Evolutionary conservation across 768 basidiomycete genomes (phyloP).

Genomic region (Calocybe indica): DNA sequence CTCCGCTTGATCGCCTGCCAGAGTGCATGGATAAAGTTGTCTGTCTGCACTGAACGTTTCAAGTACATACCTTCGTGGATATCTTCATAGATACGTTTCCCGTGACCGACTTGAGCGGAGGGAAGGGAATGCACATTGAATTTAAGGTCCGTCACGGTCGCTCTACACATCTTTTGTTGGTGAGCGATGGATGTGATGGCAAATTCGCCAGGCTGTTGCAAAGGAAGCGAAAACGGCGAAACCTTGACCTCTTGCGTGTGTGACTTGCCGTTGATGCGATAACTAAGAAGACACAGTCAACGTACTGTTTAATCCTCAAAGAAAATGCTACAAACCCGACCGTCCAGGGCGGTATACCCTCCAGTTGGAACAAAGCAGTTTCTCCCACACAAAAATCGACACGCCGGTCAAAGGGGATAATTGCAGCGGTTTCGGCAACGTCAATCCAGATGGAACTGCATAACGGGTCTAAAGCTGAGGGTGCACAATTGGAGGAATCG

Average conservation of each 20-base stretch:
- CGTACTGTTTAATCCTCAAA: background rate
- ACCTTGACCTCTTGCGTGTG: constrained; percentile 69
- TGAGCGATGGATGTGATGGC: constrained; percentile 85
- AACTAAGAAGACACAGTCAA: constrained; percentile 39
- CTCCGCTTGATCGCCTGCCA: constrained; percentile 83
- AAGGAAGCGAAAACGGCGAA: constrained; percentile 81
- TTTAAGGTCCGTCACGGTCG: constrained; percentile 67
- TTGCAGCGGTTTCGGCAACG: constrained; percentile 94
- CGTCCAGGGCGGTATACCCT: constrained; percentile 91
- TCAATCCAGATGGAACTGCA: constrained; percentile 73
- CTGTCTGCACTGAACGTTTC: background rate
- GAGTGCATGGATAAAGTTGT: background rate
- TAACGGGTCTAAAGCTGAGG: constrained; percentile 58
- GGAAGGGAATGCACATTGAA: constrained; percentile 80
- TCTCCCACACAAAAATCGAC: constrained; percentile 90
- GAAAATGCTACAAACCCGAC: constrained; percentile 51
- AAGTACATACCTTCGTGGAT: constrained; percentile 74
- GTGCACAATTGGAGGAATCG: constrained; percentile 81
- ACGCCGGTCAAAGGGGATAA: constrained; percentile 75
- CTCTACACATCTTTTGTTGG: constrained; percentile 89
- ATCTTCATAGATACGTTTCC: constrained; percentile 74
- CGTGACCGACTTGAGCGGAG: constrained; percentile 83
- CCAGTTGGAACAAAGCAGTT: constrained; percentile 83
- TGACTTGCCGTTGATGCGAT: constrained; percentile 72
- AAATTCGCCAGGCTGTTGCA: constrained; percentile 80